Conservation (phyloP, 257 asterid species). For the Plantago elongata region DNA sequence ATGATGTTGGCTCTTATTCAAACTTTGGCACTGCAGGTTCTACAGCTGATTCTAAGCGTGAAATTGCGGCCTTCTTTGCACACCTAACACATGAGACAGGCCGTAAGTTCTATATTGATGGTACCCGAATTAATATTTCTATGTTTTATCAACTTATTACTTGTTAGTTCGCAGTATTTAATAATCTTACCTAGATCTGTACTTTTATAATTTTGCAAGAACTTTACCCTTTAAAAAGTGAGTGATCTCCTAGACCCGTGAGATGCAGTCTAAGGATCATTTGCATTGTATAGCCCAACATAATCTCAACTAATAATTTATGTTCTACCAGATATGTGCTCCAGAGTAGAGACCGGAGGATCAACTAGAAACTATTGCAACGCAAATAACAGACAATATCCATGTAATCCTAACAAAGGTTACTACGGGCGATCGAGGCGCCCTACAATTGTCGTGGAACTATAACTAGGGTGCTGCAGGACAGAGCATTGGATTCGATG, state of each 20-base stretch:
- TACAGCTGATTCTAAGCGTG: conserved; percentile 31
- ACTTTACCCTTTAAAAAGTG: no score
- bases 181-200: no score
- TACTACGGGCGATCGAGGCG: conserved; percentile 42
- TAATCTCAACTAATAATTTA: no score
- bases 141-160: no score
- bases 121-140: no score
- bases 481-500: conserved; percentile 33
- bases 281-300: no score
- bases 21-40: conserved; percentile 41
- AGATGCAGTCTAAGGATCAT: no score
- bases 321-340: conserved; percentile 16
- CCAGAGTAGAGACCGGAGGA: conserved; percentile 15
- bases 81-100: conserved; percentile 52
- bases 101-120: conserved; percentile 34
- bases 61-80: conserved; percentile 57
- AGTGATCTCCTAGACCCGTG: no score
- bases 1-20: conserved; percentile 29
- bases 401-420: conserved; percentile 20
- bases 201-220: no score
- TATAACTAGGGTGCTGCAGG: conserved; percentile 41
- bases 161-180: no score
- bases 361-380: conserved; percentile 21
- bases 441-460: conserved; percentile 40
- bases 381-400: conserved; percentile 19